Conservation (phyloP, 192 early-diverging fungal species). For the Coemansia sp. region DNA sequence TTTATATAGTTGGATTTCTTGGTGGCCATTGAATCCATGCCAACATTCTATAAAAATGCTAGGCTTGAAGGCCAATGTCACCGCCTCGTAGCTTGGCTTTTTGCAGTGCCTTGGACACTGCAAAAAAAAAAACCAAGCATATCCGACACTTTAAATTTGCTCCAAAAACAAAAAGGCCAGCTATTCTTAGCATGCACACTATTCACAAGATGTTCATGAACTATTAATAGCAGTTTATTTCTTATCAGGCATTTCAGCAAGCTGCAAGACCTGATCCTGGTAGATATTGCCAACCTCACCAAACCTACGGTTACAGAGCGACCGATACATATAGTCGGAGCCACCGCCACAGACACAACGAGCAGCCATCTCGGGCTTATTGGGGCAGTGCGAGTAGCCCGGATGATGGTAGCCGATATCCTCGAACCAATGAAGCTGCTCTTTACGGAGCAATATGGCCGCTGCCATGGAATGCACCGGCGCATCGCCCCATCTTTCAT, state of each 20-base stretch:
- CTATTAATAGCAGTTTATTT: conserved; percentile 1
- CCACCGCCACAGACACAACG: conserved; percentile 22
- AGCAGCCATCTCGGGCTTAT: conserved; percentile 40
- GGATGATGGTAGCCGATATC: conserved; percentile 50
- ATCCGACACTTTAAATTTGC: no score
- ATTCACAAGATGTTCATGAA: neutral
- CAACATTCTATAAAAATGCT: no score
- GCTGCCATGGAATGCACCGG: conserved; percentile 59
- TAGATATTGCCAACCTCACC: conserved; percentile 21
- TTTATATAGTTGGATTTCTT: no score
- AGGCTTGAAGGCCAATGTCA: no score
- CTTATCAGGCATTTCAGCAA: conserved; percentile 33
- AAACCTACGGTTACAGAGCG: conserved; percentile 33
- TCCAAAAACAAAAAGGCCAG: no score
- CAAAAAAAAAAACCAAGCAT: conserved; percentile 3
- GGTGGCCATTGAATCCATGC: no score
- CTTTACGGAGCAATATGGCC: conserved; percentile 58
- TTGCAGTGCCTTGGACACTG: no score
- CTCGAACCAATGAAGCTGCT: conserved; percentile 62
- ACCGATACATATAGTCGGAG: conserved; percentile 23
- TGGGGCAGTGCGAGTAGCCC: conserved; percentile 64
- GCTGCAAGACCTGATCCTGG: conserved; percentile 27
- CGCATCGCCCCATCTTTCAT: no score
- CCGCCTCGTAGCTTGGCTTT: no score
- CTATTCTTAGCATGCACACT: no score